Evolutionary conservation across 208 protist species (phyloP), one percentile per base, ranked within the genome.

Genomic region (Acanthamoeba sp.): DNA sequence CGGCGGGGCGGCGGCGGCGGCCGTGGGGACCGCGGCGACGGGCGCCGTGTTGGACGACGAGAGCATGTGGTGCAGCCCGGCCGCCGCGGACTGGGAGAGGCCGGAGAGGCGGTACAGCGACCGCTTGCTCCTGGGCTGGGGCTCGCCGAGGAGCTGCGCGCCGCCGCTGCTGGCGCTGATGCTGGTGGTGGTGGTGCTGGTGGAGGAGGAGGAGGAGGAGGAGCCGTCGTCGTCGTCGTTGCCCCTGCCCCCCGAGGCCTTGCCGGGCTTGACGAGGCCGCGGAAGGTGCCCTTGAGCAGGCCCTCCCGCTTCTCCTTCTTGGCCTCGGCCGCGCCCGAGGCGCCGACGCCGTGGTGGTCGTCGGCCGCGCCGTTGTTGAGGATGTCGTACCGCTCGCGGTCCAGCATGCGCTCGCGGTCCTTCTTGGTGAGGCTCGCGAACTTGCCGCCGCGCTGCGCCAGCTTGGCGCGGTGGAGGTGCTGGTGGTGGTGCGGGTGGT

Each of bases 271-370:
- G 64, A 71, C 64, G n/a, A 71, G 64, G 20, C 64, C 64, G 10
- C 64, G 64, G 27, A 71, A 71, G 7, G 57, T 64, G 64, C 64
- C 64, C 64, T 71, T 71, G 27, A 71, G 6, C n/a, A 71, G 64
- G 64, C 64, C 64, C 64, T 71, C 64, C 64, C 36, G 36, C 64
- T 71, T 71, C 27, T 71, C 64, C 64, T 71, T 71, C n/a, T 71
- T 38, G 29, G n/a, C 64, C 64, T 71, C 32, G 6, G 22, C 22
- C 55, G 16, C 55, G 55, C 57, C 57, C 9, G 57, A 3, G 7
- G 22, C 57, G 20, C 32, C 64, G n/a, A 71, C 64, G 27, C 18
- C 16, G 2, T 29, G 29, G 64, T 59, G 55, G 55, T 59, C 64
- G 64, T 38, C 64, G n/a, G 64, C 29, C n/a, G 64, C 18, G 64